Evolutionary conservation across 2,329 filamentous ascomycete species (phyloP).

Genomic region (Xylariaceae sp.): DNA sequence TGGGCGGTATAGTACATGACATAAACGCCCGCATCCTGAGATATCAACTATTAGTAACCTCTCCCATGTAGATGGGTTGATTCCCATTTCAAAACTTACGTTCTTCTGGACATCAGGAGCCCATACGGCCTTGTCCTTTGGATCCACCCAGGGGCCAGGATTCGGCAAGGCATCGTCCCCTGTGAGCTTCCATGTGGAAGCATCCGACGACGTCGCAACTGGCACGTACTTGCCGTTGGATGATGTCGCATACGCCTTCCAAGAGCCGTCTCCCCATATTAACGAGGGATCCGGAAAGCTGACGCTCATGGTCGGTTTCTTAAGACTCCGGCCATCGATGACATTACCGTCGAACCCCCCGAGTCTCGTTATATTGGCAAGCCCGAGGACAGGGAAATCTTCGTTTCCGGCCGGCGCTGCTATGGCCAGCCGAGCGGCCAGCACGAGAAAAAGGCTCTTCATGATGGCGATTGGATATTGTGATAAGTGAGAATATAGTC

Average conservation of each 20-base stretch:
- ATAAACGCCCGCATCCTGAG: conserved; percentile 30
- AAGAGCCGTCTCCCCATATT: conserved; percentile 31
- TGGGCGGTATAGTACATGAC: conserved; percentile 34
- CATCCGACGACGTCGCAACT: conserved; percentile 29
- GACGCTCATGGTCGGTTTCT: conserved; percentile 24
- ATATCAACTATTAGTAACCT: not conserved
- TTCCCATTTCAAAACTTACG: conserved; percentile 16
- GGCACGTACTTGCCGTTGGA: conserved; percentile 29
- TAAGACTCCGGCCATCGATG: conserved; percentile 22
- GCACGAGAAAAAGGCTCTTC: conserved; percentile 26
- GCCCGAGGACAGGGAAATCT: conserved; percentile 21
- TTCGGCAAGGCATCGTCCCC: conserved; percentile 29
- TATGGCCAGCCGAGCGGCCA: conserved; percentile 24
- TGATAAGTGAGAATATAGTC: not conserved
- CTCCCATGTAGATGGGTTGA: not conserved
- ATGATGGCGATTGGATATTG: conserved; percentile 18
- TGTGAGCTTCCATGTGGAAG: conserved; percentile 28
- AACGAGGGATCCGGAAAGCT: conserved; percentile 32
- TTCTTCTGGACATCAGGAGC: conserved; percentile 34
- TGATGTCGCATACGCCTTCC: conserved; percentile 33
- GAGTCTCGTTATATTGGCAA: conserved; percentile 29
- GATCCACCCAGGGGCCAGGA: conserved; percentile 30
- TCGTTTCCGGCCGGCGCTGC: conserved; percentile 22
- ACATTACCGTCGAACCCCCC: conserved; percentile 18
- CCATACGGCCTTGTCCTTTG: conserved; percentile 27